Percentiles rank a stretch among this genome's conserved stretches.
phyloP scores from a whole-genome alignment of 1,284 basidiomycete species.

The Fomitopsis betulina region DNA sequence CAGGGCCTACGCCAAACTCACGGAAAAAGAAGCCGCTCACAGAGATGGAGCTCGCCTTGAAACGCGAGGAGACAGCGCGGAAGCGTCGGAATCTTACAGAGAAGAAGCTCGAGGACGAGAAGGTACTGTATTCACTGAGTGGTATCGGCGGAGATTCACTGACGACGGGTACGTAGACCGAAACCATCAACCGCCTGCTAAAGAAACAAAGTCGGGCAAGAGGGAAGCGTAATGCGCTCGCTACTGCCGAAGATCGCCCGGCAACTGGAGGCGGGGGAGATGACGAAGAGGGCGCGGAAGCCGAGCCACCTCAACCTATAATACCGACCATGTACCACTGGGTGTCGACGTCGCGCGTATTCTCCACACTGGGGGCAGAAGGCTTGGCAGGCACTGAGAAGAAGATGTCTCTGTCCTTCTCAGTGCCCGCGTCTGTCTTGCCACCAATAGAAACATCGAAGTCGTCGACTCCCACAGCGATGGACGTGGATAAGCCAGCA shows the following conservation, averaged over 20 bases:
- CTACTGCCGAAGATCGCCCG: conserved; percentile 42
- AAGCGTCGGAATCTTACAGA: conserved; percentile 84
- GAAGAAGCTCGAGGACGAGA: conserved; percentile 91
- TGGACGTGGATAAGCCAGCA: conserved; percentile 17
- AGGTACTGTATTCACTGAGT: conserved; percentile 44
- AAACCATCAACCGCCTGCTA: conserved; percentile 88
- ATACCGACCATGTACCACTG: conserved; percentile 57
- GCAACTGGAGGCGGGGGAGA: conserved; percentile 28
- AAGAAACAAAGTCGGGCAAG: conserved; percentile 80
- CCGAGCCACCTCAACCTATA: conserved; percentile 13
- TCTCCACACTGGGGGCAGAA: background rate
- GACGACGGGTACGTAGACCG: conserved; percentile 41
- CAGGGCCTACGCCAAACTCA: conserved; percentile 40
- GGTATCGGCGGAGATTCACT: background rate
- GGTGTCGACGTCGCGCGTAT: conserved; percentile 44
- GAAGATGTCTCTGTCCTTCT: conserved; percentile 43
- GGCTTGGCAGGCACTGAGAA: conserved; percentile 19
- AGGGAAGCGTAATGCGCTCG: conserved; percentile 53
- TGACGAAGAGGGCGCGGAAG: conserved; percentile 24
- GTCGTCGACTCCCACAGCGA: conserved; percentile 1
- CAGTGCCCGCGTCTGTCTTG: conserved; percentile 42
- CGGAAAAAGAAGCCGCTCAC: conserved; percentile 78
- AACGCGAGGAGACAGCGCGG: conserved; percentile 81
- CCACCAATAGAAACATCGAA: conserved; percentile 14
- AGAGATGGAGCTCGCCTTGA: conserved; percentile 77